phyloP scores from a whole-genome alignment of 345 rosid species.

The Erodium maritimum region DNA sequence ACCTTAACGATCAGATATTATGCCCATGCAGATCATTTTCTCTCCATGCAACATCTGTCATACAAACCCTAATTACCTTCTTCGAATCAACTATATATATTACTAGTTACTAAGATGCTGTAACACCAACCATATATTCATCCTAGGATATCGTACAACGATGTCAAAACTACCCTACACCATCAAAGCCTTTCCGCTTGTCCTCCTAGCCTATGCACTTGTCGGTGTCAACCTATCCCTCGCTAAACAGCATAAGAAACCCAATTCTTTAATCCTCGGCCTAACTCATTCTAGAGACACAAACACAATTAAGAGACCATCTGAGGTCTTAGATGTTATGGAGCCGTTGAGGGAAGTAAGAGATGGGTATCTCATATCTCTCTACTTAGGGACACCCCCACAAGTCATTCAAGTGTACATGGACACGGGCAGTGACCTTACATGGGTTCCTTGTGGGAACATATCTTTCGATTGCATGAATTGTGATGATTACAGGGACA shows the following conservation, averaged over 20 bases:
- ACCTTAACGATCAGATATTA: no score
- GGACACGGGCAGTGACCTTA: constrained; percentile 89
- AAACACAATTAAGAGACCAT: constrained; percentile 14
- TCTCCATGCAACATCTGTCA: not conserved
- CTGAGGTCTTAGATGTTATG: constrained; percentile 19
- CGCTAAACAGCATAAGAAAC: constrained; percentile 26
- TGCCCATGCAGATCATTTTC: not conserved
- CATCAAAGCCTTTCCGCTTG: constrained; percentile 9
- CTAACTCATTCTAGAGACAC: constrained; percentile 24
- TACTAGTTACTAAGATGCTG: not conserved
- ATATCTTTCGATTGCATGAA: constrained; percentile 57
- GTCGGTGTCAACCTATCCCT: constrained; percentile 16
- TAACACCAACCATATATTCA: not conserved
- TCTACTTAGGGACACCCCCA: constrained; percentile 65
- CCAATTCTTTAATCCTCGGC: constrained; percentile 35
- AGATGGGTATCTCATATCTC: constrained; percentile 66
- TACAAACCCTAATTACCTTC: not conserved
- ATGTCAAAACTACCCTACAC: constrained; percentile 14
- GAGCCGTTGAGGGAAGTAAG: constrained; percentile 58
- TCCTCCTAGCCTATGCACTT: constrained; percentile 11
- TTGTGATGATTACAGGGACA: constrained; percentile 49
- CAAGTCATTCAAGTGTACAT: constrained; percentile 62
- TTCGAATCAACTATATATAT: constrained; percentile 10
- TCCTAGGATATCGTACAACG: not conserved
- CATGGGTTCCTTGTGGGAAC: constrained; percentile 89